Evolutionary conservation across 2,329 filamentous ascomycete genomes (phyloP).

Genomic region (Neofusicoccum ribis): DNA sequence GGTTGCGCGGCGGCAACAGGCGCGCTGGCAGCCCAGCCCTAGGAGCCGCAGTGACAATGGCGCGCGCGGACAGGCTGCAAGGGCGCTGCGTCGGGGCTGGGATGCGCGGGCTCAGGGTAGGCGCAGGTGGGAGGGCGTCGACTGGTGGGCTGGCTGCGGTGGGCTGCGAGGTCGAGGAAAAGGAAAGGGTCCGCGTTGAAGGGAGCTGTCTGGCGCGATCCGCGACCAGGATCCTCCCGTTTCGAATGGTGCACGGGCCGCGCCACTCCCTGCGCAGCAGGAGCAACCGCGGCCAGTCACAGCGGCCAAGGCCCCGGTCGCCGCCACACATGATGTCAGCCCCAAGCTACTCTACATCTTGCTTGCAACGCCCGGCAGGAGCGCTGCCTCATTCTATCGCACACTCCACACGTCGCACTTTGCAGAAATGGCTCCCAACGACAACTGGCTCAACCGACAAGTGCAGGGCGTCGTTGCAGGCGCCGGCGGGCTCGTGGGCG

Average conservation of each 20-base stretch:
- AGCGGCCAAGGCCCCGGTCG: background rate
- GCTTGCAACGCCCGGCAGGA: background rate
- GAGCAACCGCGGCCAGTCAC: background rate
- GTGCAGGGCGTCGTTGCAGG: conserved; percentile 45
- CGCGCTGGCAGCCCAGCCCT: background rate
- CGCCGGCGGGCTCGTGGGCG: conserved; percentile 46
- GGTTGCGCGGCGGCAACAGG: background rate
- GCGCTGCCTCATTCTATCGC: background rate
- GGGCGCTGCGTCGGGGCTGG: background rate
- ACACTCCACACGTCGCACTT: background rate
- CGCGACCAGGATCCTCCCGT: conserved; percentile 9
- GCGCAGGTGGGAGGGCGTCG: background rate
- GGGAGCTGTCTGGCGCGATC: conserved; percentile 14
- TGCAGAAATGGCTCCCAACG: conserved; percentile 29
- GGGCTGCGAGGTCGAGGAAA: conserved; percentile 12
- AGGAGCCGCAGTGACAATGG: background rate
- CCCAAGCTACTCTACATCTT: background rate
- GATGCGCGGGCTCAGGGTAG: conserved; percentile 3
- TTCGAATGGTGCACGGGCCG: conserved; percentile 2
- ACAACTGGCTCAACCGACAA: conserved; percentile 49
- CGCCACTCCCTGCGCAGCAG: background rate
- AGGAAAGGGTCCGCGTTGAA: conserved; percentile 17
- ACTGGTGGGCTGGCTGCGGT: background rate
- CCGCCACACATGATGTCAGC: conserved; percentile 16
- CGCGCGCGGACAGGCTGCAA: background rate